phyloP scores from a whole-genome alignment of 805 yeast genomes.

The Zygoascus bituminiphila region DNA sequence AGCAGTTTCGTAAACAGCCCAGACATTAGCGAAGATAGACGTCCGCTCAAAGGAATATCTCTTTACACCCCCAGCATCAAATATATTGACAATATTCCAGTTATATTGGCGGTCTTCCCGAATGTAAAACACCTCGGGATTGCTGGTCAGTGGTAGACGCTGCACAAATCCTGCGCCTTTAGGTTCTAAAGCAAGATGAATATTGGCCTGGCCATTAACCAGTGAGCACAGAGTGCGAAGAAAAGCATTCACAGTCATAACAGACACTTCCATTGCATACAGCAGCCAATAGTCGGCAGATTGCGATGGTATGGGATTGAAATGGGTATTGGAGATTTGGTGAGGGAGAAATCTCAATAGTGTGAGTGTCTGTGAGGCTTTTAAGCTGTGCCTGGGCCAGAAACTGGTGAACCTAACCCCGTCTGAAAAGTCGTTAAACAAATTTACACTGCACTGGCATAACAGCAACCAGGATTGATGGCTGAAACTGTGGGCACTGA shows the following conservation, averaged over 20 bases:
- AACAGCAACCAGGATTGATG: too few species aligned
- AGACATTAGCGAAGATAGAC: slow-evolving; percentile 40
- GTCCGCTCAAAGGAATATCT: slow-evolving; percentile 45
- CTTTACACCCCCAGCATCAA: slow-evolving; percentile 38
- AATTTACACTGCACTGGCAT: too few species aligned
- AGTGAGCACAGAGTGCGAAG: slow-evolving; percentile 7
- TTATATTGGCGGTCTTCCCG: slow-evolving; percentile 43
- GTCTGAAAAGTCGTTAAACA: too few species aligned
- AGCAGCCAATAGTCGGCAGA: too few species aligned
- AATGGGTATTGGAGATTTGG: too few species aligned
- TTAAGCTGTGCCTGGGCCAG: too few species aligned
- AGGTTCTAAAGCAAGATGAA: background rate
- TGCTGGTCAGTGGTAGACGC: slow-evolving; percentile 8
- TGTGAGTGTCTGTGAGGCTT: too few species aligned
- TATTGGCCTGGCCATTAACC: slow-evolving; percentile 4
- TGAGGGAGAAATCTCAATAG: too few species aligned
- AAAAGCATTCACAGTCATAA: slow-evolving; percentile 3
- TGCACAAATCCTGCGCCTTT: slow-evolving; percentile 2
- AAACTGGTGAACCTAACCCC: too few species aligned
- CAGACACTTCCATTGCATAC: slow-evolving; percentile 9
- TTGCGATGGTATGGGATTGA: too few species aligned
- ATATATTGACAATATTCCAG: slow-evolving; percentile 41
- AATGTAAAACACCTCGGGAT: slow-evolving; percentile 36
- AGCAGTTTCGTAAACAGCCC: slow-evolving; percentile 43
- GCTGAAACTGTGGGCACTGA: too few species aligned